Evolutionary conservation across 495 filamentous ascomycete species (phyloP).

Genomic region (Oidiodendron maius): DNA sequence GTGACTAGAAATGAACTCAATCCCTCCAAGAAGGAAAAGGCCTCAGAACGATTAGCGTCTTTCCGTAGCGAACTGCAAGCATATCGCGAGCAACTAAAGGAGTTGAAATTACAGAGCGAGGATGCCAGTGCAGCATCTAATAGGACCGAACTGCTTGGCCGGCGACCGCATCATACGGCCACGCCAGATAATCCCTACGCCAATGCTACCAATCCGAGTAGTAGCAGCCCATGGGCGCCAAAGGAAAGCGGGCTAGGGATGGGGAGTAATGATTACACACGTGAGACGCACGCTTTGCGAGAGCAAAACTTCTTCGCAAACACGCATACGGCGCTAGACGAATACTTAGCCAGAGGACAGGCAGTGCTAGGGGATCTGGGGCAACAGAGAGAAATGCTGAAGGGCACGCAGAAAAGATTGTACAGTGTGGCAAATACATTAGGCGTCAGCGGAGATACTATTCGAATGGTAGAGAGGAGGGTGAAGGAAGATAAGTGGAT

Average conservation of each 20-base stretch:
- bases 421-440: constrained; percentile 93
- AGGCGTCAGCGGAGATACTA: constrained; percentile 91
- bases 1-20: constrained; percentile 85
- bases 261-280: constrained; percentile 49
- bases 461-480: constrained; percentile 87
- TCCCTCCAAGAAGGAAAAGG: constrained; percentile 83
- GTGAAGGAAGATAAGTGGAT: constrained; percentile 98
- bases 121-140: constrained; percentile 68
- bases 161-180: constrained; percentile 76
- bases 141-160: constrained; percentile 78
- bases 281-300: constrained; percentile 79
- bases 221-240: constrained; percentile 18
- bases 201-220: constrained; percentile 34
- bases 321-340: constrained; percentile 79
- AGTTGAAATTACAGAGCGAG: constrained; percentile 67
- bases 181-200: constrained; percentile 97
- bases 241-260: constrained; percentile 23
- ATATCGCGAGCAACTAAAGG: constrained; percentile 70
- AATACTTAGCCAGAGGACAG: constrained; percentile 86
- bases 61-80: constrained; percentile 79
- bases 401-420: constrained; percentile 82
- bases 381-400: constrained; percentile 88
- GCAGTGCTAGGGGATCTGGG: constrained; percentile 85
- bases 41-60: constrained; percentile 73
- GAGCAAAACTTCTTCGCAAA: constrained; percentile 81